A percentile compares a stretch with the other conserved stretches of the same genome.
Evolutionary conservation across 495 filamentous ascomycete genomes (phyloP).

Genomic region (Pyrenopolyporus hunteri): DNA sequence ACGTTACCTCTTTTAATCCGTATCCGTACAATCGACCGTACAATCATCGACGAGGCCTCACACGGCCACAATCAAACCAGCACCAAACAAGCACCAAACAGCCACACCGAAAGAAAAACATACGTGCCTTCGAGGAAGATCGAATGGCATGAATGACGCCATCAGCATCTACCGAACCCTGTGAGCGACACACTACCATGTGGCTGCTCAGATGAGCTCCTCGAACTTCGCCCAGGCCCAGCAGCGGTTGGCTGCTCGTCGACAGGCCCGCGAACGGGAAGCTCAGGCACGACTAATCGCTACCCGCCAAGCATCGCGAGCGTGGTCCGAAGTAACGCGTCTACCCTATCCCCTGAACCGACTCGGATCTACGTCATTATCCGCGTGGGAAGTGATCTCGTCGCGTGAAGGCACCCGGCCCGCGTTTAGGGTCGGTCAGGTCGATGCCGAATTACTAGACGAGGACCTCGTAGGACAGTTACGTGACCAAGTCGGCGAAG

Average conservation of each 20-base stretch:
- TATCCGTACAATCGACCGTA: no score
- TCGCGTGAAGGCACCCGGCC: slow-evolving; percentile 81
- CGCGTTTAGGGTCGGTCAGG: slow-evolving; percentile 91
- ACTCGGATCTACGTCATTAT: slow-evolving; percentile 61
- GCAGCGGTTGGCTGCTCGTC: slow-evolving; percentile 78
- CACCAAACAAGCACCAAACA: background rate
- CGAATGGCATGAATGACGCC: slow-evolving; percentile 19
- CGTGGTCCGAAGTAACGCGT: slow-evolving; percentile 60
- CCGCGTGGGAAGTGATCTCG: slow-evolving; percentile 71
- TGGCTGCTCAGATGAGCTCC: slow-evolving; percentile 64
- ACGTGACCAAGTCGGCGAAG: slow-evolving; percentile 86
- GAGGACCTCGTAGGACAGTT: slow-evolving; percentile 89
- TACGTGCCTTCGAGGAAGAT: slow-evolving; percentile 1
- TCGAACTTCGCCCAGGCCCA: slow-evolving; percentile 86
- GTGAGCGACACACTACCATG: slow-evolving; percentile 18
- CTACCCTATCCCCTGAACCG: slow-evolving; percentile 70
- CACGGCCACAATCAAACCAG: background rate
- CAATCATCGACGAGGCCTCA: no score
- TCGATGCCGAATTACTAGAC: slow-evolving; percentile 94
- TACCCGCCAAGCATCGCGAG: slow-evolving; percentile 63
- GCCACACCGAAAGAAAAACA: background rate
- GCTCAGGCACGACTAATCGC: slow-evolving; percentile 60
- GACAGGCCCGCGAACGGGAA: slow-evolving; percentile 70
- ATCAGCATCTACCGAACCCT: background rate
- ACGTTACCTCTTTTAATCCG: no score